Conservation (phyloP, 2,329 filamentous ascomycete genomes). For the Emmonsiellopsis sp. region DNA sequence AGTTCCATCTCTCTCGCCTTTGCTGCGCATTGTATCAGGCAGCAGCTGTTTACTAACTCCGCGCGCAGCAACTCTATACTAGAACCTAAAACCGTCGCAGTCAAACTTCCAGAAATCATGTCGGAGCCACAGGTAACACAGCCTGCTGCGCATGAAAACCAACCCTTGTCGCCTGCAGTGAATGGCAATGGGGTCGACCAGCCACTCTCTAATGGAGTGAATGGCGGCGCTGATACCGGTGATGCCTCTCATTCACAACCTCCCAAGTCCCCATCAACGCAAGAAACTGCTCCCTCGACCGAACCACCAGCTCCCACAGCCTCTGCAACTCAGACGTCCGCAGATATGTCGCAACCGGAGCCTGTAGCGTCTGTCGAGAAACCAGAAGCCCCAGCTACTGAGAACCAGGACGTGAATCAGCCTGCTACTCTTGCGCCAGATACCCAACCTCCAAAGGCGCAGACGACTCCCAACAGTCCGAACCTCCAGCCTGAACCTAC, state of each 20-base stretch:
- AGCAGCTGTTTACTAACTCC: conserved; percentile 12
- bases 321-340: neutral
- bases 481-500: neutral
- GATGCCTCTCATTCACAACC: conserved; percentile 12
- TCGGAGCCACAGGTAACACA: conserved; percentile 5
- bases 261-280: conserved; percentile 19
- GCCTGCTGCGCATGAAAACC: conserved; percentile 3
- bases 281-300: neutral
- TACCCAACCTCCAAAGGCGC: neutral
- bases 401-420: neutral
- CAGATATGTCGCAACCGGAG: neutral
- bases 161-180: conserved; percentile 10
- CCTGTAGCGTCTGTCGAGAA: neutral
- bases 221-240: neutral
- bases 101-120: conserved; percentile 7
- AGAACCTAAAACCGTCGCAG: conserved; percentile 18
- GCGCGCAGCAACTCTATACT: conserved; percentile 11
- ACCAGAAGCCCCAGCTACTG: neutral
- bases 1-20: neutral
- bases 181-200: conserved; percentile 22
- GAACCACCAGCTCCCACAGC: neutral
- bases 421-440: neutral
- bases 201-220: conserved; percentile 20
- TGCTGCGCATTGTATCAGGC: neutral
- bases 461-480: neutral